Evolutionary conservation across 1,139 yeast species (phyloP), one percentile per base, ranked within the genome.

Genomic region (Saccharomyces hybrid): DNA sequence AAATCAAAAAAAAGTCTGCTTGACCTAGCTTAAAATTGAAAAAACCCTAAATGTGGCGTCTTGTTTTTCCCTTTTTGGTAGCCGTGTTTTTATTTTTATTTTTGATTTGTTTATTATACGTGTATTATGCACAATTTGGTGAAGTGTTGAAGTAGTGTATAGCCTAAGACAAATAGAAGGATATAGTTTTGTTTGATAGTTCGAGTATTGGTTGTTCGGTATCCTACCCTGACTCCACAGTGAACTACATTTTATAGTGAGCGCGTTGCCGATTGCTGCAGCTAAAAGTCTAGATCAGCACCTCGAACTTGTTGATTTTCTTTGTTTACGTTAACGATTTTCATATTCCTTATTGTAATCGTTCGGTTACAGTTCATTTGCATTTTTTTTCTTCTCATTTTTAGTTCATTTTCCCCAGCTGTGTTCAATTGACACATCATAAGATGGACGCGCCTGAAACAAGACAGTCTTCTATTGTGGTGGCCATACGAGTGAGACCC

Each of bases 401-500:
- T 26, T 8, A 11, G 6, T 11, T 19, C 5, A 7, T 12, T 6
- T 6, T n/a, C 12, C 2, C 7, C 24, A 38, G 24, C n/a, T 9
- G 44, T 38, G 24, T 9, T 4, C 7, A 4, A 16, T 38, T 12
- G 44, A 11, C 24, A 38, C n/a, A n/a, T 32, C 9, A 3, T 16
- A 42, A 41, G 4, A 49, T 34, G 51, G 24, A 34, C 29, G 50
- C 34, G 11, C 57, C 61, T 26, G 61, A 61, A 52, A 49, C 80
- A 49, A 75, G 76, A 59, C 85, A 84, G 66, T 83, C 91, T 2
- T 84, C 93, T 1, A 85, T 86, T 51, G 77, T 83, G 11, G 96
- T 88, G 12, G 84, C 91, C 1, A 93, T 87, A 3, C 71, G 97
- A 50, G 95, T 90, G 4, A 75, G 97, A 57, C 97, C 97, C 2